Conservation (phyloP, 192 early-diverging fungal genomes). For the Entophlyctis luteolus region DNA sequence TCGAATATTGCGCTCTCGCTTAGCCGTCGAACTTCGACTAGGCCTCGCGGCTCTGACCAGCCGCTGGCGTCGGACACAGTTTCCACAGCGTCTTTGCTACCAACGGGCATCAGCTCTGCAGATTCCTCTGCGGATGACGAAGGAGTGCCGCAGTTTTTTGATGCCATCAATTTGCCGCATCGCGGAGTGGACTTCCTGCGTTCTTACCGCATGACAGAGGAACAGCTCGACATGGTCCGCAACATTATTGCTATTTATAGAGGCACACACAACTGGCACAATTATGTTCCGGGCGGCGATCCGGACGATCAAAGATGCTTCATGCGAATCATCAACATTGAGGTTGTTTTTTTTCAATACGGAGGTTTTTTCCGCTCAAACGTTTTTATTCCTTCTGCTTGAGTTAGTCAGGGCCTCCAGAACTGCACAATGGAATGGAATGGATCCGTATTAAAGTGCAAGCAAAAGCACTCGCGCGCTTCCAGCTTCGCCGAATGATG, state of each 20-base stretch:
- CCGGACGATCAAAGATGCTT: conserved; percentile 30
- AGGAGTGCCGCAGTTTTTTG: conserved; percentile 31
- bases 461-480: conserved; percentile 24
- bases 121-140: neutral
- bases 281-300: conserved; percentile 34
- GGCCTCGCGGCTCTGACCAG: neutral
- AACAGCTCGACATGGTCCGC: conserved; percentile 25
- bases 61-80: neutral
- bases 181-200: conserved; percentile 30
- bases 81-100: neutral
- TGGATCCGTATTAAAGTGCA: conserved; percentile 41
- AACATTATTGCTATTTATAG: conserved; percentile 27
- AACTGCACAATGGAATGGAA: conserved; percentile 36
- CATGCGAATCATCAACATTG: conserved; percentile 41
- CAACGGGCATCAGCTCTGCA: neutral
- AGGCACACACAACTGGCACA: conserved; percentile 42
- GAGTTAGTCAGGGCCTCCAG: conserved; percentile 14
- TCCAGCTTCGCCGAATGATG: conserved; percentile 41
- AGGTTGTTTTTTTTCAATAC: too few species aligned
- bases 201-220: conserved; percentile 25
- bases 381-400: too few species aligned
- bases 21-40: neutral
- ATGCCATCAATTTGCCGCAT: conserved; percentile 36
- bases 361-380: too few species aligned
- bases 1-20: neutral